phyloP scores from a whole-genome alignment of 768 basidiomycete species.

The Lactarius quietus region DNA sequence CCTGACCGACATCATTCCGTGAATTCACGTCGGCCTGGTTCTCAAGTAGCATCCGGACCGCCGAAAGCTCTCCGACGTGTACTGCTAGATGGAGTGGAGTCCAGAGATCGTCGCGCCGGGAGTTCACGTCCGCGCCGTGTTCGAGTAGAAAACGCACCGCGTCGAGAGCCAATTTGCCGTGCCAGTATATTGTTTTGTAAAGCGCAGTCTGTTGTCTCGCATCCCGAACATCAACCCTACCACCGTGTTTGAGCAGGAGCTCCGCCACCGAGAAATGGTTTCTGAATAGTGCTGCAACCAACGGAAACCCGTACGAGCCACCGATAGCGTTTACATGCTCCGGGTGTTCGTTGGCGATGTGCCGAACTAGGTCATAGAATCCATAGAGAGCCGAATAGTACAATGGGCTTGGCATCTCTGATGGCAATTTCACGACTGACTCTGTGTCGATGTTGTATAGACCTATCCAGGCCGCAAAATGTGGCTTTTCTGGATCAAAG shows the following conservation, averaged over 20 bases:
- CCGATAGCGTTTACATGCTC: neutral
- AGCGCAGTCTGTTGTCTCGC: neutral
- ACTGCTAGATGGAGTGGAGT: neutral
- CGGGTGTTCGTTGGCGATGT: neutral
- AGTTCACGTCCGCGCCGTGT: neutral
- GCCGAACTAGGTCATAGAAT: neutral
- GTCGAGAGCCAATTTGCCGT: neutral
- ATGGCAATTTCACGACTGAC: neutral
- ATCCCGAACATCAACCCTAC: neutral
- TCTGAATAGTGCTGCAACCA: neutral
- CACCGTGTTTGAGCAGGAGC: neutral
- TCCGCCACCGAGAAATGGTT: neutral
- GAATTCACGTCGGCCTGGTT: neutral
- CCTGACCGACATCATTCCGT: neutral
- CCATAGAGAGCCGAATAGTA: constrained; percentile 10
- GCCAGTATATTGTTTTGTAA: neutral
- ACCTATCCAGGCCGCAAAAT: neutral
- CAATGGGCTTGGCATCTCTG: neutral
- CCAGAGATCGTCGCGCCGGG: neutral
- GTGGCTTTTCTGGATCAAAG: neutral
- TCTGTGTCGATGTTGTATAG: neutral
- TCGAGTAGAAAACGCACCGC: neutral
- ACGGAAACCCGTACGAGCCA: neutral
- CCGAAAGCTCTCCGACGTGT: neutral
- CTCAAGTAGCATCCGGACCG: neutral